A percentile compares a stretch with the other conserved stretches of the same genome.
Evolutionary conservation across 306 rosid genomes (phyloP).

Genomic region (Crotalaria pallida): DNA sequence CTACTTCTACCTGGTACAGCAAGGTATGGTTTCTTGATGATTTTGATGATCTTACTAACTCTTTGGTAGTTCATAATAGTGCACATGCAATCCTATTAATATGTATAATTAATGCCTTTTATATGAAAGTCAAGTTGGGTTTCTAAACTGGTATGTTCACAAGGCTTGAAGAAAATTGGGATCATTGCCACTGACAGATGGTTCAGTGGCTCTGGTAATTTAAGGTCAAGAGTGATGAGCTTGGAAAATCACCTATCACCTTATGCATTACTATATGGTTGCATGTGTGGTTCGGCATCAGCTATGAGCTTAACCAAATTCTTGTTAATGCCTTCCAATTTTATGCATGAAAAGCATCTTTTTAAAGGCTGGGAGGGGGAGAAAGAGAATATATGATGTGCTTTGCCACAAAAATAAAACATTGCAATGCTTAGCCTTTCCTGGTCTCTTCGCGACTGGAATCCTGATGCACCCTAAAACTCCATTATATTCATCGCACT

Average conservation of each 20-base stretch:
- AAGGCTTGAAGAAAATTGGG: not conserved
- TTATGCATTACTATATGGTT: not conserved
- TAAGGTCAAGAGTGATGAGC: not conserved
- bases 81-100: not conserved
- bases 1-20: slow-evolving; percentile 93
- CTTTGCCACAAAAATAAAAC: no score
- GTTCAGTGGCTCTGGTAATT: not conserved
- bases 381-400: no score
- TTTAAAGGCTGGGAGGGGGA: no score
- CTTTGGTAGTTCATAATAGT: not conserved
- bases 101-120: not conserved
- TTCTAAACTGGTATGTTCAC: not conserved
- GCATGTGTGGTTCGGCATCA: not conserved
- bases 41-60: not conserved
- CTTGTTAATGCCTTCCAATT: no score
- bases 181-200: not conserved
- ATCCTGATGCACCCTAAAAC: not conserved
- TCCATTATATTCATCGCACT: not conserved
- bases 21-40: slow-evolving; percentile 47
- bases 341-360: no score
- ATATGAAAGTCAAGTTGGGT: not conserved
- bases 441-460: no score
- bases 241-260: not conserved
- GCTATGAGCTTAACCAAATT: not conserved
- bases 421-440: no score